phyloP scores from a whole-genome alignment of 768 basidiomycete genomes.

The Tulasnella sp. region DNA sequence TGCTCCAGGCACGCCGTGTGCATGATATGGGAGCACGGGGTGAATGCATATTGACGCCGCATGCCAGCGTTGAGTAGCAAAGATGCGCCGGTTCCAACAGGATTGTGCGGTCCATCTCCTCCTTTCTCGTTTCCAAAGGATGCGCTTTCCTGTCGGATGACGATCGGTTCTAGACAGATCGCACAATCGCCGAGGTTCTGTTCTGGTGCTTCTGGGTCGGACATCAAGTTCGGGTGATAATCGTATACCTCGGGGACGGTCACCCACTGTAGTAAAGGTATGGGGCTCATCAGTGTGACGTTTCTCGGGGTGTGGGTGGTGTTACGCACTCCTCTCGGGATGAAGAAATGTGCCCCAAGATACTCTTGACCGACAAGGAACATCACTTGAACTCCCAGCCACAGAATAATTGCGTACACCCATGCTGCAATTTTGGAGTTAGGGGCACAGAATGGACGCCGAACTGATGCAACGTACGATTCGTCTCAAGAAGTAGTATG shows the following conservation, averaged over 20 bases:
- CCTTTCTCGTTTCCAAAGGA: conserved; percentile 24
- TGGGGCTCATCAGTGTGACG: background rate
- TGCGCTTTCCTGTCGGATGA: conserved; percentile 33
- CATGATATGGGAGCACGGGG: conserved; percentile 84
- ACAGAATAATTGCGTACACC: conserved; percentile 46
- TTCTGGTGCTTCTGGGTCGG: conserved; percentile 64
- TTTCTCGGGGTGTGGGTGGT: background rate
- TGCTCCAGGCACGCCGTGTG: conserved; percentile 79
- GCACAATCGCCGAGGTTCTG: conserved; percentile 77
- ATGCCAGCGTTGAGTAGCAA: conserved; percentile 29
- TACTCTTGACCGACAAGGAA: conserved; percentile 61
- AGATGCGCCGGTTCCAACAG: conserved; percentile 10
- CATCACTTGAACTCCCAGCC: conserved; percentile 50
- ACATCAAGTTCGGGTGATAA: conserved; percentile 67
- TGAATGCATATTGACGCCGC: conserved; percentile 67
- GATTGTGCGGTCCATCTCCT: conserved; percentile 13
- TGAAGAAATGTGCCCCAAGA: conserved; percentile 75
- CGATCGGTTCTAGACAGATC: conserved; percentile 86
- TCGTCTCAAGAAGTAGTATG: conserved; percentile 67
- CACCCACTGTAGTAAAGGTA: conserved; percentile 36
- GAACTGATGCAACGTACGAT: conserved; percentile 36
- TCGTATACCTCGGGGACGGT: conserved; percentile 50
- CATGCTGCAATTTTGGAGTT: conserved; percentile 35
- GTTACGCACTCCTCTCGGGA: conserved; percentile 48
- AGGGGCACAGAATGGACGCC: conserved; percentile 2